Percentiles rank a stretch among this genome's conserved stretches.
Evolutionary conservation across 345 rosid species (phyloP).

Genomic region (Gossypium turneri): DNA sequence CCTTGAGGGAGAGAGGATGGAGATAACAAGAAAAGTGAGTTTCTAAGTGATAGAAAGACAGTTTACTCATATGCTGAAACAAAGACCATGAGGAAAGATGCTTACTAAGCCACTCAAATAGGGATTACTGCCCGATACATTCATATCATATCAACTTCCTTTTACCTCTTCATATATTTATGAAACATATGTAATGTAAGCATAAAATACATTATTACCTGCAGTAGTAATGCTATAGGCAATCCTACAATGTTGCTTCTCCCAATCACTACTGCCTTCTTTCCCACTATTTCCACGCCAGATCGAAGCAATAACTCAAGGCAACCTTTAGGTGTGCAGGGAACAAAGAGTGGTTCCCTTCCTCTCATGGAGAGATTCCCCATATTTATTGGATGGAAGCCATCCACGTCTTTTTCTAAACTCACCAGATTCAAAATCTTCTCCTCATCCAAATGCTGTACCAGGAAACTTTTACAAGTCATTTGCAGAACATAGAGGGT

Average conservation of each 20-base stretch:
- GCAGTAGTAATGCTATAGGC: conserved; percentile 76
- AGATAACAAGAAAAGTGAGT: not conserved
- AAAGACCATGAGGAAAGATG: not conserved
- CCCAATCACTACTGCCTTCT: conserved; percentile 80
- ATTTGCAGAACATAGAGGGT: conserved; percentile 5
- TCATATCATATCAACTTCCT: not conserved
- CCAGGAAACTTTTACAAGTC: conserved; percentile 23
- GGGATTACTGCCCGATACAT: not conserved
- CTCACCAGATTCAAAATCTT: conserved; percentile 61
- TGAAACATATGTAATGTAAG: not conserved
- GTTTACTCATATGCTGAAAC: not conserved
- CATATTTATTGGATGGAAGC: conserved; percentile 79
- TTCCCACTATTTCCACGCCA: conserved; percentile 68
- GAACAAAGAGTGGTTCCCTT: conserved; percentile 75
- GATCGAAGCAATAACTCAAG: conserved; percentile 73
- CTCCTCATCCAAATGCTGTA: conserved; percentile 83
- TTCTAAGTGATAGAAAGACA: not conserved
- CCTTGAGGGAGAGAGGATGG: not conserved
- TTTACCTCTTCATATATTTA: not conserved
- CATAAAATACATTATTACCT: conserved; percentile 40
- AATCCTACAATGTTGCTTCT: conserved; percentile 92
- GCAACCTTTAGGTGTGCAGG: conserved; percentile 90
- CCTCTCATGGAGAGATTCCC: conserved; percentile 95
- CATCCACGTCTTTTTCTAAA: conserved; percentile 87
- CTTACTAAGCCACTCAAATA: not conserved